Evolutionary conservation across 345 rosid genomes (phyloP).

Genomic region (Brassica cretica): DNA sequence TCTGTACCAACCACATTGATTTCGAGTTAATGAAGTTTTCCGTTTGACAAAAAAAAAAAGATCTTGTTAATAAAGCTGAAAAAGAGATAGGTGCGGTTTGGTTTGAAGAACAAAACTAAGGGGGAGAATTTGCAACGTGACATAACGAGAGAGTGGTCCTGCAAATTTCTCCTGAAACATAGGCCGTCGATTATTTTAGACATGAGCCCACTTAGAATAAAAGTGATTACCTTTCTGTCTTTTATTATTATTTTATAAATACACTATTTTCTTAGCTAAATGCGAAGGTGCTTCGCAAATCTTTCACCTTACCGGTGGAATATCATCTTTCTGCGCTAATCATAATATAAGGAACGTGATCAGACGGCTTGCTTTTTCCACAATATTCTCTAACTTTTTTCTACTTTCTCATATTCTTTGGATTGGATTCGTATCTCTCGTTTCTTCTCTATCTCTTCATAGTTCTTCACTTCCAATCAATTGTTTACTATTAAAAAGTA

Average conservation of each 20-base stretch:
- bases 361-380: slow-evolving; percentile 39
- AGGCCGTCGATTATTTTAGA: slow-evolving; percentile 36
- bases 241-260: background rate
- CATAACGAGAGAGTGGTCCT: slow-evolving; percentile 26
- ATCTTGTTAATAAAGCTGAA: slow-evolving; percentile 10
- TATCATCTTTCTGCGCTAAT: slow-evolving; percentile 44
- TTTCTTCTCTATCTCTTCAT: slow-evolving; percentile 21
- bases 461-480: slow-evolving; percentile 12
- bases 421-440: slow-evolving; percentile 38
- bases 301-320: slow-evolving; percentile 31
- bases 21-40: no score
- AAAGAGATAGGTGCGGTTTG: background rate
- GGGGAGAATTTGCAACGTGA: slow-evolving; percentile 36
- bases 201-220: slow-evolving; percentile 18
- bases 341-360: slow-evolving; percentile 41
- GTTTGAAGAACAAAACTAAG: background rate
- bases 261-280: background rate
- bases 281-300: slow-evolving; percentile 34
- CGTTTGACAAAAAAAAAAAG: no score
- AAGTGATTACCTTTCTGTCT: slow-evolving; percentile 20
- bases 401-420: slow-evolving; percentile 21
- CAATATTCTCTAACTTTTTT: slow-evolving; percentile 19
- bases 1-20: no score
- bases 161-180: slow-evolving; percentile 36
- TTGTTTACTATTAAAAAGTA: background rate